These are phyloP conservation scores for Anacardium occidentale DNA, from an alignment of 345 rosid genomes.

Conservation along the genomic window DNA sequence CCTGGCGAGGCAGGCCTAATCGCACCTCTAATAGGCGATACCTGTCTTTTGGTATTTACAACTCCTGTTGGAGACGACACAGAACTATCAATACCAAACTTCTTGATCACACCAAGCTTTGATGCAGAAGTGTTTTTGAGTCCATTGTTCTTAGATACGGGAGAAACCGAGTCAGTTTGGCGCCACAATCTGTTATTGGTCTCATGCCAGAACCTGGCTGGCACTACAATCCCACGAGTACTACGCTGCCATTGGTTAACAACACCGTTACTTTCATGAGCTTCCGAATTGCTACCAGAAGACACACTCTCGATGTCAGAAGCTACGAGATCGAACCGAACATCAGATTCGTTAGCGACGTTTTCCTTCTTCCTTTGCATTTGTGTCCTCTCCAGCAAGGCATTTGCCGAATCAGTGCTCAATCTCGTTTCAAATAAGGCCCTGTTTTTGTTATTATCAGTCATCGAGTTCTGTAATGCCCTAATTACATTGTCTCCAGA, in stretches of 20 bases:
- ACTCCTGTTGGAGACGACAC: conserved; percentile 55
- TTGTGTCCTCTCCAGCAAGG: conserved; percentile 33
- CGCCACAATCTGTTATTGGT: conserved; percentile 45
- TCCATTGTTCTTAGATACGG: conserved; percentile 33
- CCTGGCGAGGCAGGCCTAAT: conserved; percentile 68
- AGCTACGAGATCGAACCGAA: conserved; percentile 36
- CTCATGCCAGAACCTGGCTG: conserved; percentile 60
- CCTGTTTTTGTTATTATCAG: conserved; percentile 39
- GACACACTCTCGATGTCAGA: conserved; percentile 90
- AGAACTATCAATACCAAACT: conserved; percentile 49
- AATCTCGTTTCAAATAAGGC: conserved; percentile 48
- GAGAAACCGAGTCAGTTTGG: conserved; percentile 45
- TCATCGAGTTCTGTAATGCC: conserved; percentile 53
- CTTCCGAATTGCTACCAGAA: conserved; percentile 64
- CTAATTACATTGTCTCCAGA: conserved; percentile 55
- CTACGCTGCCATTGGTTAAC: conserved; percentile 29
- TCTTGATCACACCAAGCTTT: conserved; percentile 43
- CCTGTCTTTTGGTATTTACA: conserved; percentile 47
- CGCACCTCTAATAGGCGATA: conserved; percentile 54
- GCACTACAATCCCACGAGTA: conserved; percentile 38
- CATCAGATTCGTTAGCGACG: conserved; percentile 30
- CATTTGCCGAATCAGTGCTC: conserved; percentile 51
- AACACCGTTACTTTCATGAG: conserved; percentile 30
- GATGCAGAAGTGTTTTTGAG: conserved; percentile 35
- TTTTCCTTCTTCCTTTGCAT: conserved; percentile 16